Evolutionary conservation across 495 filamentous ascomycete genomes (phyloP).

Genomic region (Hypoxylon intermedium): DNA sequence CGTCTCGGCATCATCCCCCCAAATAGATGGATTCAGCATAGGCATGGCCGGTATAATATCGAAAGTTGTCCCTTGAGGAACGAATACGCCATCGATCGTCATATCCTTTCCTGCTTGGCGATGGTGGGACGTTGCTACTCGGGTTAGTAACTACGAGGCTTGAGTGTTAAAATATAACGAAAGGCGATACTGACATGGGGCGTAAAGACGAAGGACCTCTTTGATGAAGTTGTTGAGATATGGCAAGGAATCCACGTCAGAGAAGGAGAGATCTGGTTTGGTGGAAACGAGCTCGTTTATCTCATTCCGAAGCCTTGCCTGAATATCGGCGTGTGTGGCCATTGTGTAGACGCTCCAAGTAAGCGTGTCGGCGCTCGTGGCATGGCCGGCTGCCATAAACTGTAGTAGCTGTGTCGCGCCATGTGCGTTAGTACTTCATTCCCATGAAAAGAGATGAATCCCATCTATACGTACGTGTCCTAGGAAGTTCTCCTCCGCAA

Average conservation of each 20-base stretch:
- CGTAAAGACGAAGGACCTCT: slow-evolving; percentile 45
- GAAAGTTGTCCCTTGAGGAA: slow-evolving; percentile 35
- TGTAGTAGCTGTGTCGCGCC: slow-evolving; percentile 42
- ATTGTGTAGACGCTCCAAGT: slow-evolving; percentile 21
- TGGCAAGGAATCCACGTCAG: slow-evolving; percentile 42
- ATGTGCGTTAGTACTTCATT: slow-evolving; percentile 48
- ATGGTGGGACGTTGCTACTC: slow-evolving; percentile 18
- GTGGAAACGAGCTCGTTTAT: slow-evolving; percentile 6
- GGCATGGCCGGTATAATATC: slow-evolving; percentile 26
- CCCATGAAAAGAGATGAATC: slow-evolving; percentile 67
- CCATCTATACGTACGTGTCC: slow-evolving; percentile 22
- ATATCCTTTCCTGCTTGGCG: slow-evolving; percentile 34
- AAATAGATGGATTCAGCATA: slow-evolving; percentile 15
- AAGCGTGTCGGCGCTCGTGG: slow-evolving; percentile 13
- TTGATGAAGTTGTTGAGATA: slow-evolving; percentile 45
- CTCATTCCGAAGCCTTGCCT: slow-evolving; percentile 32
- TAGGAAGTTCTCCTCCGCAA: slow-evolving; percentile 25
- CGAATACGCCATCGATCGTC: slow-evolving; percentile 24
- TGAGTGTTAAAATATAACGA: neutral
- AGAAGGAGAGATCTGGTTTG: slow-evolving; percentile 35
- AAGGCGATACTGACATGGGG: slow-evolving; percentile 27
- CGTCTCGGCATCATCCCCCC: slow-evolving; percentile 32
- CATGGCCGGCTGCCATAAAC: slow-evolving; percentile 27
- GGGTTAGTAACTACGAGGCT: neutral
- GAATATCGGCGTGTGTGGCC: slow-evolving; percentile 2